These are phyloP conservation scores for Streptanthus diversifolius DNA, from an alignment of 345 rosid genomes.

Conservation along the genomic window DNA sequence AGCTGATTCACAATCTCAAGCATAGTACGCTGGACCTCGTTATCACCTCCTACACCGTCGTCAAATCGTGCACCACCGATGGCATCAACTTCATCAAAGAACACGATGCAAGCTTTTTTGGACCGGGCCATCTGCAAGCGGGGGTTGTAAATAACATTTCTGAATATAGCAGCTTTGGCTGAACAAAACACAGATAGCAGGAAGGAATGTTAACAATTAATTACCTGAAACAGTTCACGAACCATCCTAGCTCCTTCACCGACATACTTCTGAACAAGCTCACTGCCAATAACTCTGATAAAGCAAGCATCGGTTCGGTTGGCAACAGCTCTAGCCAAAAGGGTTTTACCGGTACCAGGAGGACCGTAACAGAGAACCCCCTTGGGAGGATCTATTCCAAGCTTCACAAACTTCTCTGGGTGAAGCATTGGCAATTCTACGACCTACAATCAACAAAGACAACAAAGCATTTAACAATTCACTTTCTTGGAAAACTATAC, in stretches of 20 bases:
- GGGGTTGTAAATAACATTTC: background rate
- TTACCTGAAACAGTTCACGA: conserved; percentile 94
- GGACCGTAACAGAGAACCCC: conserved; percentile 99
- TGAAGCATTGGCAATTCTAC: conserved; percentile 99
- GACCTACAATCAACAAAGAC: conserved; percentile 42
- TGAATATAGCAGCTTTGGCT: background rate
- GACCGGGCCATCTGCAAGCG: conserved; percentile 71
- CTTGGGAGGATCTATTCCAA: conserved; percentile 98
- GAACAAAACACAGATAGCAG: background rate
- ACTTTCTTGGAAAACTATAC: background rate
- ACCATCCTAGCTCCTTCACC: conserved; percentile 99
- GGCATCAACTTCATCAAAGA: conserved; percentile 86
- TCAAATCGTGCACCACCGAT: conserved; percentile 91
- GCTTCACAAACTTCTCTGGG: conserved; percentile 98
- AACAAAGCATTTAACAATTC: background rate
- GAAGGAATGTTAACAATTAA: background rate
- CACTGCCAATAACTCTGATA: conserved; percentile 96
- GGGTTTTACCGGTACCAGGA: conserved; percentile 97
- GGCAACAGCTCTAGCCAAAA: conserved; percentile 96
- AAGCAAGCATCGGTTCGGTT: conserved; percentile 99
- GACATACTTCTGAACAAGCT: conserved; percentile 96
- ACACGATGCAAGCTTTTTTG: conserved; percentile 82
- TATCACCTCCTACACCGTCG: conserved; percentile 88
- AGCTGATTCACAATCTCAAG: conserved; percentile 85
- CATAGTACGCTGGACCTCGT: conserved; percentile 83